A percentile compares a stretch with the other conserved stretches of the same genome.
phyloP scores from a whole-genome alignment of 2,329 filamentous ascomycete species.

The Aspergillus pseudoviridinutans region DNA sequence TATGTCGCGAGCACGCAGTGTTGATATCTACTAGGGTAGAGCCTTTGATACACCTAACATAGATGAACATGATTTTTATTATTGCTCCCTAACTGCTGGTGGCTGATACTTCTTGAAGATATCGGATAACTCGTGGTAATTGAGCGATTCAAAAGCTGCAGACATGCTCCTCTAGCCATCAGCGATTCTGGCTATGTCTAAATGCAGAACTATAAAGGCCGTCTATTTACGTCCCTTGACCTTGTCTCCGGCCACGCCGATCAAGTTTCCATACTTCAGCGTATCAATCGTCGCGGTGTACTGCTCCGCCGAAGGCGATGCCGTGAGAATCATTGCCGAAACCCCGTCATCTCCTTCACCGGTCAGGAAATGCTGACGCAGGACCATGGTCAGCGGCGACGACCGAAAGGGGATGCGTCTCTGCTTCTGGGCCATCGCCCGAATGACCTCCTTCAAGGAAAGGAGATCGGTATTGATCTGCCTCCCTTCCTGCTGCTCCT shows the following conservation, averaged over 20 bases:
- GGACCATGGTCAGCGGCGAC: constrained; percentile 43
- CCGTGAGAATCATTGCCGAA: constrained; percentile 39
- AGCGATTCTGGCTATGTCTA: too few species aligned
- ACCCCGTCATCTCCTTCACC: constrained; percentile 14
- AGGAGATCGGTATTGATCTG: constrained; percentile 47
- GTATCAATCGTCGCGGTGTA: constrained; percentile 42
- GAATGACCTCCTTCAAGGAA: constrained; percentile 46
- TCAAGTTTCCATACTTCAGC: constrained; percentile 42
- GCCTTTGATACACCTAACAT: too few species aligned
- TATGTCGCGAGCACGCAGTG: too few species aligned
- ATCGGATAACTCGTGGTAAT: too few species aligned
- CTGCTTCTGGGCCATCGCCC: constrained; percentile 34
- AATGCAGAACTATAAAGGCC: too few species aligned
- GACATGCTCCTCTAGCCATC: too few species aligned
- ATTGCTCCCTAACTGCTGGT: too few species aligned
- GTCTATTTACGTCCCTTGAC: too few species aligned
- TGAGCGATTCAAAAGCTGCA: too few species aligned
- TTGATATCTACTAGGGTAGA: too few species aligned
- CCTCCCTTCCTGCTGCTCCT: constrained; percentile 40
- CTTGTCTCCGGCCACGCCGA: constrained; percentile 29
- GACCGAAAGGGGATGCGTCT: constrained; percentile 40
- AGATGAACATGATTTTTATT: too few species aligned
- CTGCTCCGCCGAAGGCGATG: constrained; percentile 35
- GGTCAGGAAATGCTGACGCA: constrained; percentile 37
- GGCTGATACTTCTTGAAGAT: too few species aligned